Percentiles rank a stretch among this genome's conserved stretches.
Conservation (phyloP, 441 rosid genomes). For the Melastoma candidum region DNA sequence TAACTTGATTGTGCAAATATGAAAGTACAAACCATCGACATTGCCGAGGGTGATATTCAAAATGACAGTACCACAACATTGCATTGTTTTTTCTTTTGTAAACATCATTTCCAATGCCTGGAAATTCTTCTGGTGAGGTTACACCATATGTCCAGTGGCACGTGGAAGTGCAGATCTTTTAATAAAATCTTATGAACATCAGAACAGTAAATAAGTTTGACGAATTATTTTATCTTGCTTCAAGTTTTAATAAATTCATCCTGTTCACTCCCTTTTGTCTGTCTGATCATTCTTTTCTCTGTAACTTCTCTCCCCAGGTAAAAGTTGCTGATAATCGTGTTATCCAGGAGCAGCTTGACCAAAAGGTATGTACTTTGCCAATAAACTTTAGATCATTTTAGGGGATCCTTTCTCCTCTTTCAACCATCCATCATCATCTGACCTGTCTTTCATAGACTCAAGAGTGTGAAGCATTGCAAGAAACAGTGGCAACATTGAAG, state of each 20-base stretch:
- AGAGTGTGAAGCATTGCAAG: slow-evolving; percentile 73
- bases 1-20: no score
- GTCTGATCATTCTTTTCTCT: slow-evolving; percentile 1
- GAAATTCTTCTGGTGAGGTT: no score
- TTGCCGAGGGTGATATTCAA: no score
- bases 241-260: background rate
- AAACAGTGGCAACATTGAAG: slow-evolving; percentile 54
- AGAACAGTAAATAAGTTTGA: no score
- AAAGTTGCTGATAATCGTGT: slow-evolving; percentile 88
- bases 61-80: no score
- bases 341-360: slow-evolving; percentile 86
- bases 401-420: background rate
- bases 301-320: slow-evolving; percentile 32
- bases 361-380: slow-evolving; percentile 45
- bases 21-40: no score
- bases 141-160: no score
- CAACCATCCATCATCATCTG: slow-evolving; percentile 20
- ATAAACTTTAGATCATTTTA: slow-evolving; percentile 1
- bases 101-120: no score
- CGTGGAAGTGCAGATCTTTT: no score
- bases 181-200: no score
- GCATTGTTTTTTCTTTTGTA: no score
- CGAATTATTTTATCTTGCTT: no score
- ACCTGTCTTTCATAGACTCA: slow-evolving; percentile 39
- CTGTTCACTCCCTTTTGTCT: slow-evolving; percentile 13